These are phyloP conservation scores for Favolaschia claudopus DNA, from an alignment of 768 basidiomycete genomes.

Conservation along the genomic window DNA sequence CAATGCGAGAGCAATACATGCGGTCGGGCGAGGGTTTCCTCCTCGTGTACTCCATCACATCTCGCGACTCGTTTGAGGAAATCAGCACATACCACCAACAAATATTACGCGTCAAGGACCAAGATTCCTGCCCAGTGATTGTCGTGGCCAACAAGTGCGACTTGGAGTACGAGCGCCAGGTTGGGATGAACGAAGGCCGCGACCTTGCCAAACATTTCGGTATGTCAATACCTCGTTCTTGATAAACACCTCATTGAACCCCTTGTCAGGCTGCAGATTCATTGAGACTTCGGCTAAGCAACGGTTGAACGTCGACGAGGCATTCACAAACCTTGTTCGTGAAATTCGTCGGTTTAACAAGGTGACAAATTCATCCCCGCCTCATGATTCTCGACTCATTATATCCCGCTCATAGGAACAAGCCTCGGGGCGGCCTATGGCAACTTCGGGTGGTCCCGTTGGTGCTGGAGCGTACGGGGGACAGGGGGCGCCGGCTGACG, in stretches of 20 bases:
- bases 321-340: slow-evolving; percentile 90
- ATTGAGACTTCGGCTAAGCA: slow-evolving; percentile 97
- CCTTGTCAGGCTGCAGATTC: slow-evolving; percentile 92
- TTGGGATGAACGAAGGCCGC: slow-evolving; percentile 96
- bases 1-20: slow-evolving; percentile 99
- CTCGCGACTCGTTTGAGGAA: slow-evolving; percentile 96
- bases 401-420: slow-evolving; percentile 66
- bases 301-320: slow-evolving; percentile 95
- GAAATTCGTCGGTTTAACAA: slow-evolving; percentile 95
- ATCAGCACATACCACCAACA: slow-evolving; percentile 96
- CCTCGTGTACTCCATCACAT: slow-evolving; percentile 96
- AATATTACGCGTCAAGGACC: slow-evolving; percentile 95
- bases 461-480: slow-evolving; percentile 27
- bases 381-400: neutral
- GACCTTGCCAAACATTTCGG: slow-evolving; percentile 94
- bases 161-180: slow-evolving; percentile 94
- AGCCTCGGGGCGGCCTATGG: slow-evolving; percentile 47
- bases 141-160: slow-evolving; percentile 98
- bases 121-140: slow-evolving; percentile 93
- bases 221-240: too few relatives aligned
- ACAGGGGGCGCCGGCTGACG: slow-evolving; percentile 54
- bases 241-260: too few relatives aligned
- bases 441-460: slow-evolving; percentile 60
- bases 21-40: slow-evolving; percentile 97
- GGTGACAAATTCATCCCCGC: slow-evolving; percentile 46